Evolutionary conservation across 2,329 filamentous ascomycete species (phyloP).

Genomic region (Cryphonectria japonica): DNA sequence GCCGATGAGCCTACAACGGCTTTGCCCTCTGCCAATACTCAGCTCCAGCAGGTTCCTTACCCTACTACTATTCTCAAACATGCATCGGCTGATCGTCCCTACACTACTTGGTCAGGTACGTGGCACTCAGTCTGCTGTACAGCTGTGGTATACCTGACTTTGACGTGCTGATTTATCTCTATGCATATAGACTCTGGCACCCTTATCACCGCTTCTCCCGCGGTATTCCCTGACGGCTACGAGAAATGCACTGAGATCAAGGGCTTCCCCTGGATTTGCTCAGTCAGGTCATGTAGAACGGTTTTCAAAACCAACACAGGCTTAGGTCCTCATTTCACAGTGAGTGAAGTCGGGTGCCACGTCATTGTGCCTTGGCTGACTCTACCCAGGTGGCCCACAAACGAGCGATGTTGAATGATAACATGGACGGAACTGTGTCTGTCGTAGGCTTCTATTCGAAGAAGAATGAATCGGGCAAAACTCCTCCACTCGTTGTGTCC

Average conservation of each 20-base stretch:
- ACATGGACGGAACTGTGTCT: slow-evolving; percentile 38
- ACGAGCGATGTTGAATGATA: slow-evolving; percentile 34
- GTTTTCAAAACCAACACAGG: slow-evolving; percentile 4
- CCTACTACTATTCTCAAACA: slow-evolving; percentile 15
- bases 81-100: slow-evolving; percentile 12
- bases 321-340: slow-evolving; percentile 15
- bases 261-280: slow-evolving; percentile 21
- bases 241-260: slow-evolving; percentile 5
- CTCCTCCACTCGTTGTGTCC: slow-evolving; percentile 33
- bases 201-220: slow-evolving; percentile 6
- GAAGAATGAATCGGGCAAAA: neutral
- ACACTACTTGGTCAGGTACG: slow-evolving; percentile 18
- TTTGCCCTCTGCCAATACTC: slow-evolving; percentile 16
- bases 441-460: slow-evolving; percentile 26
- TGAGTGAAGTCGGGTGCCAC: neutral
- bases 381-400: slow-evolving; percentile 30
- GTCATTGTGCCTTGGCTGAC: neutral
- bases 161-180: neutral
- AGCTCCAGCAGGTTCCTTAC: slow-evolving; percentile 12
- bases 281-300: slow-evolving; percentile 23
- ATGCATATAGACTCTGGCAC: neutral
- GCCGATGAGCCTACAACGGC: slow-evolving; percentile 14
- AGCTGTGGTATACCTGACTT: neutral
- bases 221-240: slow-evolving; percentile 24
- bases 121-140: neutral